Conservation (phyloP, 805 yeast genomes). For the Metschnikowia sp. region DNA sequence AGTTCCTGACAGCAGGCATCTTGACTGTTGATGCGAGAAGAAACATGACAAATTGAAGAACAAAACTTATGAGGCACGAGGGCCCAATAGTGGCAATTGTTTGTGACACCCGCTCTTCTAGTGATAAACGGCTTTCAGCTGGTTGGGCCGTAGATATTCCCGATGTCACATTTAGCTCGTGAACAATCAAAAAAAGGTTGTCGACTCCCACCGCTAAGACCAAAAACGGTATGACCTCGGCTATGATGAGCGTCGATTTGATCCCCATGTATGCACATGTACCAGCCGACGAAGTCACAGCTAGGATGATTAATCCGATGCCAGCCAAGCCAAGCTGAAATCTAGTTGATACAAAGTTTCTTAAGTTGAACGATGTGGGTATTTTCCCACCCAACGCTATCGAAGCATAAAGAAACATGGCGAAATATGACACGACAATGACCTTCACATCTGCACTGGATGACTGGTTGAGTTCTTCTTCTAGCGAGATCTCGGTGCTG, state of each 20-base stretch:
- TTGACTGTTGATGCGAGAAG: slow-evolving; percentile 72
- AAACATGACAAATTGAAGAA: slow-evolving; percentile 78
- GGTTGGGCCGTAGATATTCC: slow-evolving; percentile 20
- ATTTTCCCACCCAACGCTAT: slow-evolving; percentile 67
- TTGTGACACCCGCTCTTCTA: slow-evolving; percentile 57
- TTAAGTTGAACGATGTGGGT: slow-evolving; percentile 33
- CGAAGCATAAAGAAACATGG: slow-evolving; percentile 88
- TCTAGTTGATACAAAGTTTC: slow-evolving; percentile 50
- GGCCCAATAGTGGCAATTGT: slow-evolving; percentile 82
- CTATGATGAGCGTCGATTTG: slow-evolving; percentile 86
- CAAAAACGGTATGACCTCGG: slow-evolving; percentile 93
- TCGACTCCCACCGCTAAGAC: slow-evolving; percentile 96
- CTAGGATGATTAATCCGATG: slow-evolving; percentile 71
- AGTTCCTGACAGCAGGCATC: slow-evolving; percentile 96
- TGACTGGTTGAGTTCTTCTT: slow-evolving; percentile 77
- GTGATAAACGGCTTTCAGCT: slow-evolving; percentile 15
- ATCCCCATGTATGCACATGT: slow-evolving; percentile 71
- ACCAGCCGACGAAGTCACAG: slow-evolving; percentile 83
- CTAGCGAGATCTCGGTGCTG: slow-evolving; percentile 79
- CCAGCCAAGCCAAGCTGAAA: slow-evolving; percentile 82
- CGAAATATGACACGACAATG: slow-evolving; percentile 68
- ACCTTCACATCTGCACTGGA: slow-evolving; percentile 75
- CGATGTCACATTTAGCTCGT: slow-evolving; percentile 63
- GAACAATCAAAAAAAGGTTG: slow-evolving; percentile 81
- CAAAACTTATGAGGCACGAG: slow-evolving; percentile 72